These are phyloP conservation scores for Diutina catenulata DNA, from an alignment of 1,139 yeast species.

Conservation along the genomic window DNA sequence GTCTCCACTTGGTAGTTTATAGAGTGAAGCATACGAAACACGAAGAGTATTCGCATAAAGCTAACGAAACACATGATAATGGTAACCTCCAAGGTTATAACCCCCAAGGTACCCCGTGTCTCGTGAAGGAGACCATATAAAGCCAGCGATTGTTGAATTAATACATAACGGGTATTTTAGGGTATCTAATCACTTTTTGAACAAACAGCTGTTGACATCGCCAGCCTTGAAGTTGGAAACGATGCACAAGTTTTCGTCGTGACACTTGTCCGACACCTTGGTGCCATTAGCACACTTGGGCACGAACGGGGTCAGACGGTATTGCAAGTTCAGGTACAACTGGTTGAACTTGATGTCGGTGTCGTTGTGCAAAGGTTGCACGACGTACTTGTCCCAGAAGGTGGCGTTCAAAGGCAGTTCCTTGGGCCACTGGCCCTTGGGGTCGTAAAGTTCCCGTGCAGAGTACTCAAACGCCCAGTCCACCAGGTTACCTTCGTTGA, in stretches of 20 bases:
- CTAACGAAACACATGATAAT: too few relatives aligned
- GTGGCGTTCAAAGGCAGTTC: constrained; percentile 44
- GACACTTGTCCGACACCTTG: constrained; percentile 22
- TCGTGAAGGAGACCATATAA: too few relatives aligned
- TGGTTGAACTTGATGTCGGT: constrained; percentile 32
- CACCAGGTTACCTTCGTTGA: constrained; percentile 38
- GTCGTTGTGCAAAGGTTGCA: constrained; percentile 21
- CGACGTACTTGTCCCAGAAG: constrained; percentile 40
- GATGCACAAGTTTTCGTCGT: constrained; percentile 31
- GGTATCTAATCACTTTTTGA: too few relatives aligned
- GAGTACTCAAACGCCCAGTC: constrained; percentile 44
- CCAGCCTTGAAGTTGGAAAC: constrained; percentile 8
- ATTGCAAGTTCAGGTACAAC: constrained; percentile 32
- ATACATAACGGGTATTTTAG: too few relatives aligned
- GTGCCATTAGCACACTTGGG: constrained; percentile 29
- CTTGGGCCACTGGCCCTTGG: constrained; percentile 35
- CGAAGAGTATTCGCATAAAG: too few relatives aligned
- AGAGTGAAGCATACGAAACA: too few relatives aligned
- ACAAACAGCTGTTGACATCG: background rate
- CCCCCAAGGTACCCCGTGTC: too few relatives aligned
- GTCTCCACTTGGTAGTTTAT: constrained; percentile 23
- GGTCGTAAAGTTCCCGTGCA: constrained; percentile 39
- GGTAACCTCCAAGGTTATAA: too few relatives aligned
- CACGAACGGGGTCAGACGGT: constrained; percentile 40
- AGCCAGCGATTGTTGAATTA: background rate